Evolutionary conservation across 208 protist genomes (phyloP).

Genomic region (Paratrypanosoma confusum): DNA sequence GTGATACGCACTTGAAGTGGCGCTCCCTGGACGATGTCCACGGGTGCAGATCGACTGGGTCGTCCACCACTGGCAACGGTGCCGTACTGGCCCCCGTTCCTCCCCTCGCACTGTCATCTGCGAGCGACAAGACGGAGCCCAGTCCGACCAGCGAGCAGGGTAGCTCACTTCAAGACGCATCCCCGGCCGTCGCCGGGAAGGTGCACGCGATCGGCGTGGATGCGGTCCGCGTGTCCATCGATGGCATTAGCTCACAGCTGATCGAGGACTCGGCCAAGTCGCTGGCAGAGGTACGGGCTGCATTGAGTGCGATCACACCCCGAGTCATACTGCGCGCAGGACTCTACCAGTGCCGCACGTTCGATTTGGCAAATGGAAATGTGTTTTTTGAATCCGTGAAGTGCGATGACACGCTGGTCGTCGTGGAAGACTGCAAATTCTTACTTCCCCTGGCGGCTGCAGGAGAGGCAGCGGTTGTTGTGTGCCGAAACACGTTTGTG

Average conservation of each 20-base stretch:
- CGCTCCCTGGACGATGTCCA: no score
- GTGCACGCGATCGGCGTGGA: no score
- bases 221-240: constrained; percentile 3
- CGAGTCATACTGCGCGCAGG: constrained; percentile 11
- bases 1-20: no score
- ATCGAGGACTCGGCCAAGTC: constrained; percentile 1
- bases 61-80: no score
- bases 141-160: no score
- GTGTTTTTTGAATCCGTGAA: constrained; percentile 43
- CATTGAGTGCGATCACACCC: constrained; percentile 10
- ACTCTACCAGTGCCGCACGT: constrained; percentile 2
- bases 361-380: constrained; percentile 29
- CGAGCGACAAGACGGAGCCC: no score
- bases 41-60: no score
- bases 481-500: constrained; percentile 25
- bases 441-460: neutral
- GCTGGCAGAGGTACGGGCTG: neutral
- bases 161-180: no score
- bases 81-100: no score
- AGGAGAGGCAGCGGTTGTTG: constrained; percentile 5
- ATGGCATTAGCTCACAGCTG: neutral
- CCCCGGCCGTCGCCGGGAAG: no score
- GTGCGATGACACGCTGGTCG: constrained; percentile 17
- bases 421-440: constrained; percentile 43
- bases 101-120: no score